Percentiles rank a stretch among this genome's conserved stretches.
These are phyloP conservation scores for Bolboschoenoplectus hybrid DNA, from an alignment of 202 grass and related monocot genomes.

Conservation along the genomic window DNA sequence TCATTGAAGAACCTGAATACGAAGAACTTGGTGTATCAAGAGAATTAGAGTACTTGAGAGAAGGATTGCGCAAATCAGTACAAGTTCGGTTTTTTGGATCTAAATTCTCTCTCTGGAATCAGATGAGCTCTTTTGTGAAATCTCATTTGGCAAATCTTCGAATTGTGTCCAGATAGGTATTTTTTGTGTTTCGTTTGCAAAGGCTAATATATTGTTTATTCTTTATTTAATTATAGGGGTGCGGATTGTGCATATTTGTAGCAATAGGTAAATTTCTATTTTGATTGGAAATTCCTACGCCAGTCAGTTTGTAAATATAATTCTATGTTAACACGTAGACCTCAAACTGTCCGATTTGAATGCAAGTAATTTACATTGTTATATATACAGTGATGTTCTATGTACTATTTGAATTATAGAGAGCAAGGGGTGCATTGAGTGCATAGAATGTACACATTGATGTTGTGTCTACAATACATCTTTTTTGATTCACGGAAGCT, in stretches of 20 bases:
- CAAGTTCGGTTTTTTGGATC: slow-evolving; percentile 71
- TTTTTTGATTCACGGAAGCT: no score
- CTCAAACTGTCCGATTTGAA: neutral
- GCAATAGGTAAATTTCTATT: slow-evolving; percentile 34
- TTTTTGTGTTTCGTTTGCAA: neutral
- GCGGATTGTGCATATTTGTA: slow-evolving; percentile 16
- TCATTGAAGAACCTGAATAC: slow-evolving; percentile 71
- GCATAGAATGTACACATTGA: no score
- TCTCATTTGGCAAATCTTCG: slow-evolving; percentile 44
- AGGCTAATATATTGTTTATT: slow-evolving; percentile 33
- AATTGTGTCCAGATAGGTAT: slow-evolving; percentile 53
- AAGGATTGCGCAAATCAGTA: slow-evolving; percentile 77
- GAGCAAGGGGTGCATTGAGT: no score
- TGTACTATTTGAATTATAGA: neutral
- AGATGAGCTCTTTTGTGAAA: slow-evolving; percentile 62
- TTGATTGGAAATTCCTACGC: neutral
- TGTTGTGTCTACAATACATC: no score
- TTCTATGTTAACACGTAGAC: neutral
- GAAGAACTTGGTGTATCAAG: slow-evolving; percentile 49
- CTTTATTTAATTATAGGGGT: slow-evolving; percentile 40
- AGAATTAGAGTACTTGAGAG: slow-evolving; percentile 83
- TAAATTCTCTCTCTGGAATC: slow-evolving; percentile 62
- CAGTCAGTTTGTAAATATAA: slow-evolving; percentile 30
- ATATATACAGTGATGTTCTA: neutral
- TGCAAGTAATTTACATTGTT: neutral